Base-by-base conservation (phyloP, 2,329 filamentous ascomycete species). In the Sarocladium oryzae region DNA sequence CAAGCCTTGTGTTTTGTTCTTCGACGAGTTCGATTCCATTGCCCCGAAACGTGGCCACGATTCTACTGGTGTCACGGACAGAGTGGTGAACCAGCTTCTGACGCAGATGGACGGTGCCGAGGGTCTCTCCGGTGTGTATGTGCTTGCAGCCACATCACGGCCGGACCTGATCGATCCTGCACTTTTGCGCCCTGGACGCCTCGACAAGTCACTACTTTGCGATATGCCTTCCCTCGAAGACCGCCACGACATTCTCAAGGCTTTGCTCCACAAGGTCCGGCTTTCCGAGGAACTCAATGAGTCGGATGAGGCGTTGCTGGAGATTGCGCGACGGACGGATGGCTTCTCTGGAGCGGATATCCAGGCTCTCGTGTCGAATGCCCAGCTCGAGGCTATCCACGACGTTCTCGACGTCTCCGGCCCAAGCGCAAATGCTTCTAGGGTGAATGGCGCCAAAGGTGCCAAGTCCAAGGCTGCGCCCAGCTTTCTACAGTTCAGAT, bases 21-120 rank as follows among this genome's bases (percentile, higher is more conserved):
- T 99, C 63, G 93, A 99, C 63, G 93, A 99, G 66, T 99, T 99
- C 63, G 93, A 99, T 70, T 91, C 88, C 35, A 97, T 99, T 56
- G 95, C 95, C 0, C 93, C 93, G 2, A 99, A 97, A 69, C 82
- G 93, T 70, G 93, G 93, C 0, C 93, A 99, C 64, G 95, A 99
- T 66, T 93, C 87, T 2, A 99, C 93, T 0, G 93, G 95, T 57
- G 95, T 99, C n/a, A 99, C 93, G 1, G 95, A 99, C 68, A 84
- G 95, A 33, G 95, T 99, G 0, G 93, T 99, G 59, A 99, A 99
- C 66, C 95, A 99, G 74, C 82, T 99, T 52, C 79, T 99, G 10
- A 99, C 95, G 1, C 92, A 97, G 67, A 99, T 99, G 93, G 93
- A 99, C 62, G 93, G 93, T 63, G 93, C 93, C 0, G 95, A 99